These are phyloP conservation scores for Lactarius hatsudake DNA, from an alignment of 768 basidiomycete species.

Conservation along the genomic window DNA sequence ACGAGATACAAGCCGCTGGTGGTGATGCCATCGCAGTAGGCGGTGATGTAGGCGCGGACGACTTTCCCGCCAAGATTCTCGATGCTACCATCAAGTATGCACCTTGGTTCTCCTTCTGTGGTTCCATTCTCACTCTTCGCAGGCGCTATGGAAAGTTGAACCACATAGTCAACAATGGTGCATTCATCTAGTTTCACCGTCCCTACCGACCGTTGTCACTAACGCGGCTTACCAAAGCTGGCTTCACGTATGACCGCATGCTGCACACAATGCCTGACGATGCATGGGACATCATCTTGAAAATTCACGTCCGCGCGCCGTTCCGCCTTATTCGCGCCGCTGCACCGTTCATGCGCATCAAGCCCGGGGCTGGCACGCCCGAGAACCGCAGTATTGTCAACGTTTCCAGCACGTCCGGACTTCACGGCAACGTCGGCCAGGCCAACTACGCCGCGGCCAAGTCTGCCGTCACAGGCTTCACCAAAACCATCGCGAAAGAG, in stretches of 20 bases:
- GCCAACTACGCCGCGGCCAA: slow-evolving; percentile 81
- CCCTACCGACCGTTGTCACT: neutral
- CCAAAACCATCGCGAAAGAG: slow-evolving; percentile 85
- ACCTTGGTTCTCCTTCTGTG: neutral
- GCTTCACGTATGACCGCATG: slow-evolving; percentile 86
- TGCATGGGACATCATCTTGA: slow-evolving; percentile 75
- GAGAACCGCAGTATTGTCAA: slow-evolving; percentile 78
- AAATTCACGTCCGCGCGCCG: slow-evolving; percentile 82
- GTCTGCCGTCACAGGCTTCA: slow-evolving; percentile 71
- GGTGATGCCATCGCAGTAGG: slow-evolving; percentile 72
- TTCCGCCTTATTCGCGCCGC: slow-evolving; percentile 83
- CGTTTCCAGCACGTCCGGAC: slow-evolving; percentile 77
- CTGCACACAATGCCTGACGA: slow-evolving; percentile 84
- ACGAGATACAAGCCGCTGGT: slow-evolving; percentile 69
- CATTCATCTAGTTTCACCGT: slow-evolving; percentile 22
- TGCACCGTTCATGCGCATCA: slow-evolving; percentile 81
- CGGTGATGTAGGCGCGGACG: slow-evolving; percentile 80
- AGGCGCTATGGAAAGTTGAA: slow-evolving; percentile 84
- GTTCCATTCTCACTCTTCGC: slow-evolving; percentile 5
- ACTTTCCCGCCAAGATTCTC: slow-evolving; percentile 77
- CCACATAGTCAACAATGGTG: slow-evolving; percentile 81
- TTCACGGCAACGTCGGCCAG: slow-evolving; percentile 87
- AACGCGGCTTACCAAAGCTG: slow-evolving; percentile 40
- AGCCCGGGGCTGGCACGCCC: slow-evolving; percentile 49
- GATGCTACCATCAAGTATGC: slow-evolving; percentile 72